Base-by-base conservation (phyloP, 768 basidiomycete genomes). In the Phanerochaete carnosa region DNA sequence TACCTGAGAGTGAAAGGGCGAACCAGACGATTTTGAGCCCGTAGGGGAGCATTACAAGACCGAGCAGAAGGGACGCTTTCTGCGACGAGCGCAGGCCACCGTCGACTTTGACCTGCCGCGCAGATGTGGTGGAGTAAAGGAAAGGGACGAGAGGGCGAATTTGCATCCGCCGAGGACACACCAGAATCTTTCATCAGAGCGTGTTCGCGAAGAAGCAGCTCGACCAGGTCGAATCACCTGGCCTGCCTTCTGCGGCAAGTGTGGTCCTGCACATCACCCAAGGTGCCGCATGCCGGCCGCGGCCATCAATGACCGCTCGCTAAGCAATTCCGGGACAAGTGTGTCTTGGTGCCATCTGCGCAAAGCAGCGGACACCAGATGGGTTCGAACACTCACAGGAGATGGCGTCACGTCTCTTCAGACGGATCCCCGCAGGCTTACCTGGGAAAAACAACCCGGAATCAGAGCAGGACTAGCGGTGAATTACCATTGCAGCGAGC, bases 21-120 rank as follows among this genome's bases (percentile, higher is more conserved):
- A 84, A 84, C 85, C 85, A 88, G 50, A 74, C 73, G 46, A 81
- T 72, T 73, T 81, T 87, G 57, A 88, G 75, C 51, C 79, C 76
- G 57, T 80, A 81, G 22, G 83, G 76, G 35, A 87, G 77, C 86
- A 87, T 87, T 19, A 49, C 57, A 61, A 46, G 59, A 52, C 43
- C 52, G 29, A 29, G 23, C 13, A 43, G 47, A 61, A 16, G 32
- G 33, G 46, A 49, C 29, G 61, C 49, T 28, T 30, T 25, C 54
- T 11, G 45, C 39, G 45, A 19, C 51, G 45, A 46, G 47, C 25
- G 43, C 53, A 45, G 32, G 45, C 45, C 49, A 51, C 9, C 46
- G 43, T 58, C 51, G 30, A 33, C 45, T 35, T 9, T 8, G 35
- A 33, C 33, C 50, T 15, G 32, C 50, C 43, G 49, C 43, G 50